phyloP scores from a whole-genome alignment of 805 yeast species.

The Cyberlindnera subsufficiens region DNA sequence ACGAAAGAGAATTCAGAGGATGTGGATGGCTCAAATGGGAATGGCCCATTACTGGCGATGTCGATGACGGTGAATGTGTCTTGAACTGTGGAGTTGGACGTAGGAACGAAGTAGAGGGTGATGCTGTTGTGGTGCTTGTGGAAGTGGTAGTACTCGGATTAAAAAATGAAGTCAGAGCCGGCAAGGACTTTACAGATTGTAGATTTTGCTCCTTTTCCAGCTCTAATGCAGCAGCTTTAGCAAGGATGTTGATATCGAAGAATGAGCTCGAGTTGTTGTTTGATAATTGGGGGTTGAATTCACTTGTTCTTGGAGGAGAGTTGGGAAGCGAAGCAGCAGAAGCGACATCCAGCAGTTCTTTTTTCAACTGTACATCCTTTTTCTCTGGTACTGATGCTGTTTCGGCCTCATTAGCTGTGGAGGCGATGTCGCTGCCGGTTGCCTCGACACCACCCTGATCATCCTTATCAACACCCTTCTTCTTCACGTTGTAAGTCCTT shows the following conservation, averaged over 20 bases:
- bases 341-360: constrained; percentile 6
- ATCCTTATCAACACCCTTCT: constrained; percentile 9
- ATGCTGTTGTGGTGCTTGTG: constrained; percentile 1
- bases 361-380: constrained; percentile 10
- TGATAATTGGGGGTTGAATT: constrained; percentile 5
- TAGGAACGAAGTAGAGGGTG: constrained; percentile 3
- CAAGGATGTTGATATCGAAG: constrained; percentile 25
- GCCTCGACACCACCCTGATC: constrained; percentile 1
- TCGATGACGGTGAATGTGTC: constrained; percentile 12
- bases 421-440: neutral
- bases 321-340: constrained; percentile 16
- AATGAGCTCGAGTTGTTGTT: constrained; percentile 5
- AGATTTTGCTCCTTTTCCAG: constrained; percentile 24
- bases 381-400: constrained; percentile 2
- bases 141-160: constrained; percentile 2
- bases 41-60: constrained; percentile 16
- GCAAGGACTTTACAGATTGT: constrained; percentile 24
- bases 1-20: constrained; percentile 35
- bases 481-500: constrained; percentile 41
- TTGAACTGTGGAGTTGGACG: constrained; percentile 12
- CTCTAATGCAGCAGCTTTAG: constrained; percentile 26
- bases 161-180: constrained; percentile 23
- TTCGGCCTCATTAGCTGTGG: constrained; percentile 1
- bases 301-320: constrained; percentile 16
- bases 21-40: constrained; percentile 22